Evolutionary conservation across 768 basidiomycete species (phyloP).

Genomic region (Hygrocybe coccinea): DNA sequence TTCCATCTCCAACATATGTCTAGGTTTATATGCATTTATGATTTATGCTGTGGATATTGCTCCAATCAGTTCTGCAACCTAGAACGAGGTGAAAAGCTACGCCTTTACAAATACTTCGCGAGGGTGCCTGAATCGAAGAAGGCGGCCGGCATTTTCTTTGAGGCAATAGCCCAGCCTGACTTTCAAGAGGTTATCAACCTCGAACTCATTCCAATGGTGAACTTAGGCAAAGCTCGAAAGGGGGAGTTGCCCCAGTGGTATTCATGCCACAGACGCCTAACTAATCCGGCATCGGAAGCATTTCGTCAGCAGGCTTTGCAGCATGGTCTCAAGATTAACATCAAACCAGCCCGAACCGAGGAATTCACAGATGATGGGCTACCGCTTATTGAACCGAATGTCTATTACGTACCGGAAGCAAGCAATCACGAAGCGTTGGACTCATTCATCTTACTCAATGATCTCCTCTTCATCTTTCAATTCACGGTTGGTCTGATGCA

Average conservation of each 20-base stretch:
- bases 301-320: slow-evolving; percentile 8
- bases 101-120: slow-evolving; percentile 15
- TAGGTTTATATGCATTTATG: too few relatives aligned
- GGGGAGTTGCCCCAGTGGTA: slow-evolving; percentile 4
- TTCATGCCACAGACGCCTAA: slow-evolving; percentile 8
- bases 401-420: not conserved
- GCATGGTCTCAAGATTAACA: not conserved
- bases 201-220: slow-evolving; percentile 8
- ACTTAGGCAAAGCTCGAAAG: not conserved
- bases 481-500: slow-evolving; percentile 4
- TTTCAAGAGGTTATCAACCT: slow-evolving; percentile 8
- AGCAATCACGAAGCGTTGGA: slow-evolving; percentile 1
- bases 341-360: not conserved
- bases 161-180: slow-evolving; percentile 12
- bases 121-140: slow-evolving; percentile 12
- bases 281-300: slow-evolving; percentile 4
- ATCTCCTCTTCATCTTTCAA: slow-evolving; percentile 3
- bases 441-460: slow-evolving; percentile 3
- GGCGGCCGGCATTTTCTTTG: slow-evolving; percentile 14
- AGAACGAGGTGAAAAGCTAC: slow-evolving; percentile 12
- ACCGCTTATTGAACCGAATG: not conserved
- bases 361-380: not conserved
- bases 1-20: too few relatives aligned
- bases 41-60: too few relatives aligned
- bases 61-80: slow-evolving; percentile 14